Base-by-base conservation (phyloP, 306 rosid genomes). In the Pyrus pyrifolia region DNA sequence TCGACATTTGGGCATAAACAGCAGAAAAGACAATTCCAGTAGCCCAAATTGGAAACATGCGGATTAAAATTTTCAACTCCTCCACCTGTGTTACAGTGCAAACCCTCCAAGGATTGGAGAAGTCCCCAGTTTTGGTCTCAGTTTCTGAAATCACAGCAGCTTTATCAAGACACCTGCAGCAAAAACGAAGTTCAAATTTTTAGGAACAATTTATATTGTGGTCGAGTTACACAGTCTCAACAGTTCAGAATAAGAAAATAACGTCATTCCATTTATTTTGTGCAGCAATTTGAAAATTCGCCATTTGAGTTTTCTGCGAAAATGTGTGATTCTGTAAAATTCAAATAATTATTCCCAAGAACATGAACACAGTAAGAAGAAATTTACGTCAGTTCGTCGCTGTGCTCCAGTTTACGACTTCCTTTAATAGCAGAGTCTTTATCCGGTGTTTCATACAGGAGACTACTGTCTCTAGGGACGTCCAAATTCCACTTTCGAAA, bases 41-140 rank as follows among this genome's bases (percentile, higher is more conserved):
- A 23, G 99, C 97, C 99, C 97, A 95, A 46, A 95, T 70, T 23
- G 97, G 97, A 80, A 95, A 92, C 99, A 88, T 95, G 66, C 97
- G 99, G 79, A 95, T 85, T 87, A 92, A 81, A 66, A 92, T 92
- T 86, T 95, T 95, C 72, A 95, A 80, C 76, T 95, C 99, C 86
- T 95, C 99, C 59, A 95, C 93, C 85, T 95, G 97, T 65, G 99
- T 95, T 70, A 95, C 97, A 1, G 93, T 89, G 85, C 99, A 95
- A 60, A 95, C 89, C 85, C 86, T 88, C 97, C 99, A 95, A 11
- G 83, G 85, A 82, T 95, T 75, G 67, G 90, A 90, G 60, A 83
- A 86, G 73, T 87, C 82, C 17, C 92, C 96, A 11, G 78, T 80
- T 83, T 81, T 86, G 17, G 42, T 79, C 79, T 90, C 96, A 2